Evolutionary conservation across 129 eudicot species (phyloP).

Genomic region (Arctium minus): DNA sequence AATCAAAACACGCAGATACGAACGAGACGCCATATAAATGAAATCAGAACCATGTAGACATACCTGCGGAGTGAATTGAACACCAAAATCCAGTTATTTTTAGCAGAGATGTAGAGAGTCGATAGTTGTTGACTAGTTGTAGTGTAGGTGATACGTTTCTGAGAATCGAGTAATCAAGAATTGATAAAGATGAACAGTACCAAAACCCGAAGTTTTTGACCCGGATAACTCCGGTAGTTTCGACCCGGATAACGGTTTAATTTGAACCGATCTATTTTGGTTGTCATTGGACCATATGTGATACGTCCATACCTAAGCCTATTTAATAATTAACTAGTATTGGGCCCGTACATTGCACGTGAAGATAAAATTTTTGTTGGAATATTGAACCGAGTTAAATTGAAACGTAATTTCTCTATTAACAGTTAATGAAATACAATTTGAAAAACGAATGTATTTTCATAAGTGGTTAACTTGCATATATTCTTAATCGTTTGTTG

Average conservation of each 20-base stretch:
- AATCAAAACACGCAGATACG: background rate
- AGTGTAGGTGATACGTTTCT: background rate
- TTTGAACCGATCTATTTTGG: background rate
- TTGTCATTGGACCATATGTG: too few species aligned
- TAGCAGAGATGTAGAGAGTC: background rate
- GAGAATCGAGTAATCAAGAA: background rate
- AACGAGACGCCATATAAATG: background rate
- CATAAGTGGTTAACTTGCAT: too few species aligned
- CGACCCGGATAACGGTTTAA: background rate
- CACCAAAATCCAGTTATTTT: background rate
- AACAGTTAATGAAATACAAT: too few species aligned
- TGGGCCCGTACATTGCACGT: too few species aligned
- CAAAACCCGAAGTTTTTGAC: background rate
- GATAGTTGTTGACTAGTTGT: background rate
- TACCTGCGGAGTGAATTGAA: constrained; percentile 11
- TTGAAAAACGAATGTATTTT: too few species aligned
- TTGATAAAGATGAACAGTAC: background rate
- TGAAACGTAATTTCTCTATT: too few species aligned
- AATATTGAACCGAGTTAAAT: too few species aligned
- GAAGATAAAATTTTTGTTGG: too few species aligned
- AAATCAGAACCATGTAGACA: background rate
- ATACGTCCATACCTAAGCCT: too few species aligned
- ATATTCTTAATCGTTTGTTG: too few species aligned
- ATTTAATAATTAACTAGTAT: too few species aligned
- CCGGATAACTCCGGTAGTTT: background rate